phyloP scores from a whole-genome alignment of 371 early-diverging fungal species.

The Parasitella parasitica region DNA sequence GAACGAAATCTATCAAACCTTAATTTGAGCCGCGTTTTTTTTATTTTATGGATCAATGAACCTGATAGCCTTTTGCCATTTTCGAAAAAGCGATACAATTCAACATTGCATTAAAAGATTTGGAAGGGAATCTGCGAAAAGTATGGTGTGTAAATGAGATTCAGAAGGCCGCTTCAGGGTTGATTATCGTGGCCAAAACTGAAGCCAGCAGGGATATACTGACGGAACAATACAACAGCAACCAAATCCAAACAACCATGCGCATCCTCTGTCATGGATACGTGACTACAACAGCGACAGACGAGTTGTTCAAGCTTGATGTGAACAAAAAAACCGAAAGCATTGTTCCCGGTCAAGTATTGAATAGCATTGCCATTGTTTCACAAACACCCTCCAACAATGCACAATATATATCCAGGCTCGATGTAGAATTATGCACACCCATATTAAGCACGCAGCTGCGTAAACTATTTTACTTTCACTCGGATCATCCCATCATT shows the following conservation, averaged over 20 bases:
- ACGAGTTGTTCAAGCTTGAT: constrained; percentile 8
- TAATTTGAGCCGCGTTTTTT: no score
- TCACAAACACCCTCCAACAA: constrained; percentile 50
- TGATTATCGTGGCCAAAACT: constrained; percentile 55
- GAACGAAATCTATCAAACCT: constrained; percentile 8
- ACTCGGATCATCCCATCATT: constrained; percentile 56
- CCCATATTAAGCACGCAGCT: constrained; percentile 38
- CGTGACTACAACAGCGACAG: constrained; percentile 19
- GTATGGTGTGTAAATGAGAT: constrained; percentile 35
- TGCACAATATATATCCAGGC: constrained; percentile 42
- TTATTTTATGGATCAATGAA: neutral
- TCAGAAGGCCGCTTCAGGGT: constrained; percentile 58
- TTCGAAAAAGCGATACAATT: constrained; percentile 34
- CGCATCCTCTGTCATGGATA: constrained; percentile 52
- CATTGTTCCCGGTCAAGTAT: constrained; percentile 8
- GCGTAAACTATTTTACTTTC: constrained; percentile 41
- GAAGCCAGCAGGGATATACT: constrained; percentile 27
- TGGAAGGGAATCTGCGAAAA: constrained; percentile 17
- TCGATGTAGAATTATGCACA: constrained; percentile 37
- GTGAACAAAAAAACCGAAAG: constrained; percentile 11
- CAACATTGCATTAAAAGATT: constrained; percentile 19
- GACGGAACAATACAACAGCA: constrained; percentile 24
- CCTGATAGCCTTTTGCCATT: constrained; percentile 16
- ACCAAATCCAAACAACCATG: constrained; percentile 34
- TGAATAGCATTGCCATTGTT: constrained; percentile 16